A percentile compares a stretch with the other conserved stretches of the same genome.
Conservation (phyloP, 1,284 basidiomycete species). For the Fomitiporia mediterranea region DNA sequence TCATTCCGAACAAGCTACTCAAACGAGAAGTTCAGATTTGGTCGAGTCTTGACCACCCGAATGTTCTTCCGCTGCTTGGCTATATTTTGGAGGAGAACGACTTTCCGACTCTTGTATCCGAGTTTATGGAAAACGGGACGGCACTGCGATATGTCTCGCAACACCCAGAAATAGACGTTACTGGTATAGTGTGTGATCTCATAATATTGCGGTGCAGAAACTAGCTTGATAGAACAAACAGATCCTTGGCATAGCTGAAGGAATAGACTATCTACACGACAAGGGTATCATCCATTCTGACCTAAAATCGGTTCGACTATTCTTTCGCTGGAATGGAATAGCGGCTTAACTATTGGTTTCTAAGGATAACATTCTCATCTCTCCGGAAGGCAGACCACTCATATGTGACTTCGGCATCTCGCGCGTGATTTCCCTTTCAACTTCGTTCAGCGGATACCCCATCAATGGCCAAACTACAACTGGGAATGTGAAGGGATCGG, state of each 20-base stretch:
- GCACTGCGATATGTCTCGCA: not conserved
- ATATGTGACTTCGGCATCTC: conserved; percentile 13
- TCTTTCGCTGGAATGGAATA: not conserved
- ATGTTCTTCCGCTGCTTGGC: conserved; percentile 12
- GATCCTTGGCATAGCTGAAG: conserved; percentile 5
- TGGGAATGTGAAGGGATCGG: not conserved
- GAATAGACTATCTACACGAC: conserved; percentile 10
- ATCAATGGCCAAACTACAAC: not conserved
- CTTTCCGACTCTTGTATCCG: conserved; percentile 10
- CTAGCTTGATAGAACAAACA: not conserved
- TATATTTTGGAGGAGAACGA: conserved; percentile 6
- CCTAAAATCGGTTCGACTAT: conserved; percentile 3
- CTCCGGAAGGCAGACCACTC: not conserved
- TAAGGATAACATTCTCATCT: conserved; percentile 13
- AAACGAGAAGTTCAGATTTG: conserved; percentile 13
- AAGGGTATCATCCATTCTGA: conserved; percentile 11
- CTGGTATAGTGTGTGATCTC: not conserved
- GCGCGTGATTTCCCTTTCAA: not conserved
- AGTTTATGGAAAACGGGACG: conserved; percentile 13
- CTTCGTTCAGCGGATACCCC: not conserved
- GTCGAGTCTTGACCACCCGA: conserved; percentile 11
- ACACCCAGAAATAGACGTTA: not conserved
- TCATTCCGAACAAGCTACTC: not conserved
- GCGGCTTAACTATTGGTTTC: not conserved
- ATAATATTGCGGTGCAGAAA: not conserved